Percentiles rank a stretch among this genome's conserved stretches.
phyloP scores from a whole-genome alignment of 228 moss, liverwort and hornwort species.

The Sphagnum magellanicum region DNA sequence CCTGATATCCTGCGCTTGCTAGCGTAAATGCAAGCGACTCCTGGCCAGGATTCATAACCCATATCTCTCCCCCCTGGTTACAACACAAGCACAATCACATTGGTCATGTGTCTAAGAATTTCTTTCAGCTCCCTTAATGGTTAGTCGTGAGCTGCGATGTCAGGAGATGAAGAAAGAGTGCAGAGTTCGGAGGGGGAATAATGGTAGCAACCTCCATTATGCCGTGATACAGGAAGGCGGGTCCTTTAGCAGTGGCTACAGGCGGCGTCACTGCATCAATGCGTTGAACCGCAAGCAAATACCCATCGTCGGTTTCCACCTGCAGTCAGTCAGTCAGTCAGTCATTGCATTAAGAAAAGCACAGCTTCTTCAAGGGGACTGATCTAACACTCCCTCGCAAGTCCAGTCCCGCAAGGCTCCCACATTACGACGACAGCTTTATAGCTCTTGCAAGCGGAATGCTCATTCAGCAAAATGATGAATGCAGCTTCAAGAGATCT shows the following conservation, averaged over 20 bases:
- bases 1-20: constrained; percentile 76
- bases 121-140: too few relatives aligned
- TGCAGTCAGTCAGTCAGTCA: constrained; percentile 6
- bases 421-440: not conserved
- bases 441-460: not conserved
- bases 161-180: too few relatives aligned
- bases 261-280: constrained; percentile 17
- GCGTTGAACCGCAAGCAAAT: constrained; percentile 65
- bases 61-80: constrained; percentile 73
- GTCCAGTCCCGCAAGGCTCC: not conserved
- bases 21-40: constrained; percentile 62
- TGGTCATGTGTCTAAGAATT: too few relatives aligned
- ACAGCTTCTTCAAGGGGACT: not conserved
- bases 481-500: not conserved
- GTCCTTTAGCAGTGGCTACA: constrained; percentile 19
- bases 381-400: not conserved
- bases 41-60: constrained; percentile 63
- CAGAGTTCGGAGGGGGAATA: too few relatives aligned
- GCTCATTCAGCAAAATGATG: not conserved
- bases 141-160: too few relatives aligned
- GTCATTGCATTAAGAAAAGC: not conserved
- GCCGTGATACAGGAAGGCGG: constrained; percentile 82
- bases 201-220: constrained; percentile 46
- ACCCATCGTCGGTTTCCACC: constrained; percentile 69
- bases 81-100: too few relatives aligned